Conservation (phyloP, 2,329 filamentous ascomycete genomes). For the Pseudocercospora pini-densiflorae region DNA sequence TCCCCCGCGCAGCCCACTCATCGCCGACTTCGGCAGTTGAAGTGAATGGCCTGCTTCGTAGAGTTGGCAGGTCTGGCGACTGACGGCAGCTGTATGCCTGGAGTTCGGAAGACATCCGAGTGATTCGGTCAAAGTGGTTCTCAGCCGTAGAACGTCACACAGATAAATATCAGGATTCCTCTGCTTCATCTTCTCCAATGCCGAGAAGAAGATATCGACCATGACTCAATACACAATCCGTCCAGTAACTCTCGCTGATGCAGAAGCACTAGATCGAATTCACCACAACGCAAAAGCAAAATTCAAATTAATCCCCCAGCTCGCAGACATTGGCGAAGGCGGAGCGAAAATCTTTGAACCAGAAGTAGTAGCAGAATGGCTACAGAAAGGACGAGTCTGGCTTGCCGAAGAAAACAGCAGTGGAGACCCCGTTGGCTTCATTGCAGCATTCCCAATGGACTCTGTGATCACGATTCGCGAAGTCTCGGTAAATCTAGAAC, state of each 20-base stretch:
- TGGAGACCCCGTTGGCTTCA: conserved; percentile 13
- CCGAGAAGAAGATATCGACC: not conserved
- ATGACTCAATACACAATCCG: not conserved
- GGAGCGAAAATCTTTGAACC: not conserved
- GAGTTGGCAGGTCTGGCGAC: not conserved
- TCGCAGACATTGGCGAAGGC: conserved; percentile 7
- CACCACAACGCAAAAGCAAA: not conserved
- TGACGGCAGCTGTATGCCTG: not conserved
- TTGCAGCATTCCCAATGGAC: conserved; percentile 18
- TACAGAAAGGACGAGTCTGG: conserved; percentile 18
- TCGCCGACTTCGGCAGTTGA: not conserved
- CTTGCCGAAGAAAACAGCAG: conserved; percentile 4
- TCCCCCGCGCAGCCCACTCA: not conserved
- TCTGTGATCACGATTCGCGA: conserved; percentile 16
- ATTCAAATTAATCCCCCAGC: conserved; percentile 17
- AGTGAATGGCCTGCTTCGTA: not conserved
- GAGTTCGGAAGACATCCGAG: not conserved
- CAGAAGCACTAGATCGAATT: not conserved
- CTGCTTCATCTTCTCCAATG: too few species aligned
- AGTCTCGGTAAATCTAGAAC: conserved; percentile 14
- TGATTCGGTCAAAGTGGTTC: too few species aligned
- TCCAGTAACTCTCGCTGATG: not conserved
- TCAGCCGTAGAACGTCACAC: not conserved
- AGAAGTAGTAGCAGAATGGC: conserved; percentile 6
- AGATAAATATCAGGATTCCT: not conserved